Conservation (phyloP, 257 asterid genomes). For the Nicotiana tabacum region DNA sequence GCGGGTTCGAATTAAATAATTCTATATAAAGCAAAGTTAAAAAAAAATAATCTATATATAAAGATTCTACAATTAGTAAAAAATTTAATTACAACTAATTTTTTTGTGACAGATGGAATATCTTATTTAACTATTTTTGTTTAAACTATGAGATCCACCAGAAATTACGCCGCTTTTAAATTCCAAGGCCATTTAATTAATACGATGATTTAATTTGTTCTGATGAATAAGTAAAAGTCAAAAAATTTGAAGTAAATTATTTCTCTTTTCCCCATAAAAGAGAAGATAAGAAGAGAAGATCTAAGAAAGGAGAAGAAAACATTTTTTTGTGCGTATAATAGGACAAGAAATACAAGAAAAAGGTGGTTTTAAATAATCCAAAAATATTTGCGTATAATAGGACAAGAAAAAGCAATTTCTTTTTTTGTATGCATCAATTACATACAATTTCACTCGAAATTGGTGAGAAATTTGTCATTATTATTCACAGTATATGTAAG, state of each 20-base stretch:
- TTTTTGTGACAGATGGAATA: not conserved
- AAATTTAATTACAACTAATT: too few relatives aligned
- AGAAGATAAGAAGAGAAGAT: not conserved
- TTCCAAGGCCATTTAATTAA: not conserved
- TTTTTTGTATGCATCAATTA: not conserved
- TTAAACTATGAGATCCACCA: not conserved
- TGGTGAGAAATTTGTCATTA: too few relatives aligned
- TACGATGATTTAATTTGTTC: not conserved
- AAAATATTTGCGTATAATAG: not conserved
- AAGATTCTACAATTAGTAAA: not conserved
- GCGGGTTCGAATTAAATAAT: too few relatives aligned
- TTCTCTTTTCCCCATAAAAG: not conserved
- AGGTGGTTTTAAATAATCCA: not conserved
- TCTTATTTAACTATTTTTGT: not conserved
- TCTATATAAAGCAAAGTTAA: too few relatives aligned
- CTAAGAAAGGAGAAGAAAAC: not conserved
- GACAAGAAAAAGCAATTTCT: not conserved
- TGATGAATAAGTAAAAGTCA: not conserved
- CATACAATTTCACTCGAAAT: not conserved
- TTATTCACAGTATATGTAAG: too few relatives aligned
- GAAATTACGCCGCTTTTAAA: not conserved
- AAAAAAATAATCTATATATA: too few relatives aligned
- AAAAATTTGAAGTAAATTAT: not conserved
- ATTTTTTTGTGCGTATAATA: not conserved
- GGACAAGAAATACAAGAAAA: not conserved